Evolutionary conservation across 352 stramenopile genomes (phyloP), one percentile per base, ranked within the genome.

Genomic region (Plasmopara halstedii): DNA sequence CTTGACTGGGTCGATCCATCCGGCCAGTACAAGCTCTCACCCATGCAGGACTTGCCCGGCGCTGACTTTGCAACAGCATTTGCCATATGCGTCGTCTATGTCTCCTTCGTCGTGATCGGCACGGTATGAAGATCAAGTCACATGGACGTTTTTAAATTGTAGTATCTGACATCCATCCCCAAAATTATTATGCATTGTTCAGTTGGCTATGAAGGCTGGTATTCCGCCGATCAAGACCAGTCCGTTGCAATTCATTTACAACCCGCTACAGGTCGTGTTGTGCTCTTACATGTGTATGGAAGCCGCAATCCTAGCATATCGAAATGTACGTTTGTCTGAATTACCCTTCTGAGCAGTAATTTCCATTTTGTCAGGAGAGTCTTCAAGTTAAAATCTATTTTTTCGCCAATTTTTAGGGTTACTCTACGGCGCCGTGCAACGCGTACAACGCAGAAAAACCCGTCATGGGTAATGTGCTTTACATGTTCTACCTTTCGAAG

Each of bases 401-500:
- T n/a, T n/a, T n/a, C n/a, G n/a, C n/a, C n/a, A n/a, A n/a, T n/a
- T 57, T 48, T 14, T 33, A 67, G 58, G 64, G 64, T 41, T 99
- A 98, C 73, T 87, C 75, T 21, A 29, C 82, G n/a, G 70, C 85
- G 14, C 93, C 95, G 21, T 98, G 96, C 79, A 96, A 97, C 58
- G 46, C 67, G 17, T 98, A 89, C 64, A 78, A 89, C 56, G 57
- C 64, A 11, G 65, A 79, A 34, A 90, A 97, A 53, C 94, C 94
- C 2, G 70, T 97, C 39, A 81, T 99, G 62, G 88, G 75, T 46
- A 96, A 97, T 62, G 63, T 99, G 19, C 57, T 99, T 9, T 99
- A 96, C 85, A 71, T 99, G 13, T 99, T 99, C 65, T 99, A 97
- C 77, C 68, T 99, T 45, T 98, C 88, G 48, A 99, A 99, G 80